Evolutionary conservation across 2,329 filamentous ascomycete genomes (phyloP).

Genomic region (Simplicillium sp.): DNA sequence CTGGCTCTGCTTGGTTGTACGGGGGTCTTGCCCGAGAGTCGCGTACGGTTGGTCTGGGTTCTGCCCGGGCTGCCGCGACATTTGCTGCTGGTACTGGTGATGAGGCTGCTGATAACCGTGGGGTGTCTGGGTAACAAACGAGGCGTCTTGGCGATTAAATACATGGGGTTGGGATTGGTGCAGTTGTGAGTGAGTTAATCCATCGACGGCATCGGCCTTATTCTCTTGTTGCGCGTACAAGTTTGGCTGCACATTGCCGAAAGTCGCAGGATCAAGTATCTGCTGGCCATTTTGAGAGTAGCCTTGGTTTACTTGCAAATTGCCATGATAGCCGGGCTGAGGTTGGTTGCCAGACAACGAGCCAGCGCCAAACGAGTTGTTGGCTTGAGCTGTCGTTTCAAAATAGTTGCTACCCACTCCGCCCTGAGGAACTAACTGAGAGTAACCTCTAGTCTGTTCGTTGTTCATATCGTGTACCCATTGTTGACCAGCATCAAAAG

Average conservation of each 20-base stretch:
- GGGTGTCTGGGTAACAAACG: constrained; percentile 18
- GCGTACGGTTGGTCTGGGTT: too few species aligned
- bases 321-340: constrained; percentile 17
- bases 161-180: constrained; percentile 15
- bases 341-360: constrained; percentile 10
- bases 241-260: constrained; percentile 25
- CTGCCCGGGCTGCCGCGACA: too few species aligned
- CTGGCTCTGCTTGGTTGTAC: too few species aligned
- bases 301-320: constrained; percentile 21
- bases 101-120: too few species aligned
- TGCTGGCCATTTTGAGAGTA: constrained; percentile 23
- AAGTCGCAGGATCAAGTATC: constrained; percentile 23
- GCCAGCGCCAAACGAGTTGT: too few species aligned
- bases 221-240: constrained; percentile 23
- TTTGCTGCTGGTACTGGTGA: too few species aligned
- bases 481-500: constrained; percentile 27
- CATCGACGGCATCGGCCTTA: constrained; percentile 17
- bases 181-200: too few species aligned
- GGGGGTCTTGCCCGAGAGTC: too few species aligned
- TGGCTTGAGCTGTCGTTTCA: constrained; percentile 16
- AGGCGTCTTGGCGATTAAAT: constrained; percentile 22
- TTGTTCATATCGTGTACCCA: constrained; percentile 15
- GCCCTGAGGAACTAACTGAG: constrained; percentile 21
- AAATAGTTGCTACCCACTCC: constrained; percentile 23
- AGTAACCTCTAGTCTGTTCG: constrained; percentile 20